Evolutionary conservation across 257 asterid species (phyloP).

Genomic region (Solanum clarkiae): DNA sequence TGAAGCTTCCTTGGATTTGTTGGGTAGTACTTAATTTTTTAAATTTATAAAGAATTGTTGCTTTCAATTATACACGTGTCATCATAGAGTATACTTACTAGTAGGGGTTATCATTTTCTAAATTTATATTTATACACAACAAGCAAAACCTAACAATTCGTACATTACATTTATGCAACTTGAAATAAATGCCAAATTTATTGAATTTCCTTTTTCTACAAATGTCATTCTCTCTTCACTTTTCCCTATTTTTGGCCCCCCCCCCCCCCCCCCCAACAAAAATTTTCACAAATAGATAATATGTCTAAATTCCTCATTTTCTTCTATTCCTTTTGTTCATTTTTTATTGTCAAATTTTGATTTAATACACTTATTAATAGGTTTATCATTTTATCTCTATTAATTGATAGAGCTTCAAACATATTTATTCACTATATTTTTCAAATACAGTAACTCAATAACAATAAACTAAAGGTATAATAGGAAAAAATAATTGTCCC

Average conservation of each 20-base stretch:
- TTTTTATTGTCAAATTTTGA: no score
- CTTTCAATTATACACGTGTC: background rate
- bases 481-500: no score
- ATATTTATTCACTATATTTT: no score
- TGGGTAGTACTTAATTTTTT: background rate
- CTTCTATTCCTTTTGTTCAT: no score
- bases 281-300: background rate
- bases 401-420: no score
- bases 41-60: background rate
- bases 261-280: background rate
- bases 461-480: no score
- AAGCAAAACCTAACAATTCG: background rate
- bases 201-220: background rate
- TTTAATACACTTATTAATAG: no score
- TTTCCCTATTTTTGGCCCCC: background rate
- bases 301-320: background rate
- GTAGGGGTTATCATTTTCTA: background rate
- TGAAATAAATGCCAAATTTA: background rate
- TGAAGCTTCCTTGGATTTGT: background rate
- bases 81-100: background rate
- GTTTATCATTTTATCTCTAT: no score
- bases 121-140: no score
- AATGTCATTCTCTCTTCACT: background rate
- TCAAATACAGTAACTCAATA: no score
- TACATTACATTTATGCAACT: background rate